Evolutionary conservation across 805 yeast species (phyloP).

Genomic region (Deakozyma indianensis): DNA sequence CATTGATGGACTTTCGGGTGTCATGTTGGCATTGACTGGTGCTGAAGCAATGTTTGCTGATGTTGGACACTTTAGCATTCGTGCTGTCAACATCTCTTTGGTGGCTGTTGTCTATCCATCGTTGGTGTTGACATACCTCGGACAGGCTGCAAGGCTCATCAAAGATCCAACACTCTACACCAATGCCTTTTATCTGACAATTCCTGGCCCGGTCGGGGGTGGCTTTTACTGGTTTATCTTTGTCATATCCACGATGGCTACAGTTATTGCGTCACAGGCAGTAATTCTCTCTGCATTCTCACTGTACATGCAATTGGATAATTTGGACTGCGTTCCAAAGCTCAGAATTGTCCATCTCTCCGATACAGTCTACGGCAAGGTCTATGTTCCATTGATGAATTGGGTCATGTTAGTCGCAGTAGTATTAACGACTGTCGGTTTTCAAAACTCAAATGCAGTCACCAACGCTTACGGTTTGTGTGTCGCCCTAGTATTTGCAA

Average conservation of each 20-base stretch:
- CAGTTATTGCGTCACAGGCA: slow-evolving; percentile 49
- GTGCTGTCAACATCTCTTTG: slow-evolving; percentile 33
- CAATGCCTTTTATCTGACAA: slow-evolving; percentile 33
- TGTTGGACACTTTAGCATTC: slow-evolving; percentile 39
- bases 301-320: slow-evolving; percentile 37
- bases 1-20: slow-evolving; percentile 30
- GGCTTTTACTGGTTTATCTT: slow-evolving; percentile 34
- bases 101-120: slow-evolving; percentile 21
- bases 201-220: slow-evolving; percentile 36
- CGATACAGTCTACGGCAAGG: slow-evolving; percentile 30
- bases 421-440: slow-evolving; percentile 36
- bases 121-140: slow-evolving; percentile 36
- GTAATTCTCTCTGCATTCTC: slow-evolving; percentile 41
- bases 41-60: slow-evolving; percentile 55
- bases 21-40: slow-evolving; percentile 44
- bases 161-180: slow-evolving; percentile 25
- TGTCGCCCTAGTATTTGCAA: slow-evolving; percentile 37
- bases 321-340: slow-evolving; percentile 40
- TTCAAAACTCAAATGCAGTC: slow-evolving; percentile 32
- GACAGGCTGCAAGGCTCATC: slow-evolving; percentile 40
- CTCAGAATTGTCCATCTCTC: slow-evolving; percentile 33
- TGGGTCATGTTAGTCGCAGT: slow-evolving; percentile 38
- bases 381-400: slow-evolving; percentile 38
- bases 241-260: slow-evolving; percentile 37
- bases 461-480: slow-evolving; percentile 52